These are phyloP conservation scores for Hippophae rhamnoides DNA, from an alignment of 306 rosid species.

Conservation along the genomic window DNA sequence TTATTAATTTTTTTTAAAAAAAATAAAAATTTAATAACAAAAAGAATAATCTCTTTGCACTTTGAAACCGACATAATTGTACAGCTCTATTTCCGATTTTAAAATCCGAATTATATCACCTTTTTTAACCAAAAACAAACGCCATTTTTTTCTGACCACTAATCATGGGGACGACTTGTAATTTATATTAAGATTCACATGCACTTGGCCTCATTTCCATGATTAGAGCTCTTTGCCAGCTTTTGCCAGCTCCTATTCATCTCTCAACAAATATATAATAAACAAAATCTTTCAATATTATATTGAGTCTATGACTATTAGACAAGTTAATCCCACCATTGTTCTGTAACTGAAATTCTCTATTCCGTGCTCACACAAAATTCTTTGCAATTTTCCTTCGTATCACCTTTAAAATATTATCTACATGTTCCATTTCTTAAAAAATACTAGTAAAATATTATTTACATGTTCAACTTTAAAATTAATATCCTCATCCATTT, in stretches of 20 bases:
- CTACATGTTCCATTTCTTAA: too few relatives aligned
- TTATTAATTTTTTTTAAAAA: too few relatives aligned
- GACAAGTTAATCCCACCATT: not conserved
- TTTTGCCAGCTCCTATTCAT: slow-evolving; percentile 16
- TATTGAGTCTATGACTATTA: not conserved
- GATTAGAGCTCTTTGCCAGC: slow-evolving; percentile 17
- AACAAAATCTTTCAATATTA: not conserved
- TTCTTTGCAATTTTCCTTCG: not conserved
- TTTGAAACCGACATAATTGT: too few relatives aligned
- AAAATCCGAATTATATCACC: not conserved
- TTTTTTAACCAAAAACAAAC: not conserved
- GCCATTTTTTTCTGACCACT: not conserved
- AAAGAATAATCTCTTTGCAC: too few relatives aligned
- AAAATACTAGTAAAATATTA: too few relatives aligned
- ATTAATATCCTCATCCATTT: too few relatives aligned
- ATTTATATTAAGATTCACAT: not conserved
- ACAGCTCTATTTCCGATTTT: too few relatives aligned
- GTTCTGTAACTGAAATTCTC: not conserved
- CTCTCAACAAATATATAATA: not conserved
- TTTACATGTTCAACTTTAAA: too few relatives aligned
- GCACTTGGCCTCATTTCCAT: slow-evolving; percentile 3
- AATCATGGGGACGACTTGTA: slow-evolving; percentile 1
- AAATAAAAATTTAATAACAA: too few relatives aligned
- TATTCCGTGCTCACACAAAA: not conserved
- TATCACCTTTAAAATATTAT: too few relatives aligned